Evolutionary conservation across 2,329 filamentous ascomycete genomes (phyloP), one percentile per base, ranked within the genome.

Genomic region (Trichophyton schoenleinii): DNA sequence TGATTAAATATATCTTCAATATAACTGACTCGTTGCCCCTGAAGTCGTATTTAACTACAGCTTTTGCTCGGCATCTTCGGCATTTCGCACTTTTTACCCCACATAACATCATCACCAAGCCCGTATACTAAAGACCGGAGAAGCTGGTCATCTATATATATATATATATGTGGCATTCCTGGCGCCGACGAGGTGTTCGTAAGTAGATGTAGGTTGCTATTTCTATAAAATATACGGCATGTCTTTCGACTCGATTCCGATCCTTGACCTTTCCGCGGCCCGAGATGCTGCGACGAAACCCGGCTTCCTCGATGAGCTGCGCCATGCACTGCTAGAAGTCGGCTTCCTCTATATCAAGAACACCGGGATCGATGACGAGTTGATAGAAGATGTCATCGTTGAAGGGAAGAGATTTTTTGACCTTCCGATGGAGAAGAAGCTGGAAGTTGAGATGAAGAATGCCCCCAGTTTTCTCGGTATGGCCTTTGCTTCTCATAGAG

Each of bases 341-440:
- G 90, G 90, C 1, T 95, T 95, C 69, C 73, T 95, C 22, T 95
- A 95, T 69, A 81, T 95, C 64, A 87, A 86, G 70, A 91, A 95
- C 69, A 86, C 88, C 1, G 87, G 87, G 22, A 84, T 92, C 58
- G 78, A 86, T 3, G 80, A 86, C 15, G 77, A 81, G 44, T 75
- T 92, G 59, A 84, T 88, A 67, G 69, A 81, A 25, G 74, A 80
- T 64, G 88, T 92, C 28, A 84, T 89, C 60, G 68, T 75, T 1
- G 80, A 90, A 68, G 88, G 87, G 52, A 83, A 82, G 60, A 78
- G 75, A 0, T 94, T 95, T 73, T 95, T 95, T 68, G 83, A 89
- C 63, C 79, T 95, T 61, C 86, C 88, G 0, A 70, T 78, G 63
- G 84, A 87, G 66, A 88, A 94, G 73, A 95, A 95, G 83, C 84